Conservation (phyloP, 192 early-diverging fungal genomes). For the Mortierella alpina region DNA sequence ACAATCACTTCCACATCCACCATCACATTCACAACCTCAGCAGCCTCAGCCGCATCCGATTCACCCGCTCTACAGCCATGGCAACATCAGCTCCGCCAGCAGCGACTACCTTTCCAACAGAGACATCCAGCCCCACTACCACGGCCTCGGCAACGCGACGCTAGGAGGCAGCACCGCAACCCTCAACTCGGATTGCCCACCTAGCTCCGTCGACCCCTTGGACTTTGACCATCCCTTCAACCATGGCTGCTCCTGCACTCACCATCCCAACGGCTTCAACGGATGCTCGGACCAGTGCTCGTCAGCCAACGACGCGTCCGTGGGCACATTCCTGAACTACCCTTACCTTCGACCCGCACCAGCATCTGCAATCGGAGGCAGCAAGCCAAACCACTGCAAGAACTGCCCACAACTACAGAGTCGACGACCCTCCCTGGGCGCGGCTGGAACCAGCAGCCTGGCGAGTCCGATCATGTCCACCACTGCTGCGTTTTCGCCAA, state of each 20-base stretch:
- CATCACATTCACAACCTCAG: not conserved
- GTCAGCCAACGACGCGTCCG: slow-evolving; percentile 17
- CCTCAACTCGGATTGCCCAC: slow-evolving; percentile 8
- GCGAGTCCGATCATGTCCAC: not conserved
- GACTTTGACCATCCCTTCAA: slow-evolving; percentile 4
- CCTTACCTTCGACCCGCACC: slow-evolving; percentile 8
- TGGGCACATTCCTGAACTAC: slow-evolving; percentile 6
- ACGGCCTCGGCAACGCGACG: not conserved
- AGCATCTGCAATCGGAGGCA: slow-evolving; percentile 19
- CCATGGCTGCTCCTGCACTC: not conserved
- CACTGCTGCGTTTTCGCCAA: not conserved
- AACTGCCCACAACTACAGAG: slow-evolving; percentile 11
- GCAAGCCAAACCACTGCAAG: slow-evolving; percentile 4
- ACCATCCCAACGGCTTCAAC: slow-evolving; percentile 1
- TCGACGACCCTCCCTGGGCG: slow-evolving; percentile 12
- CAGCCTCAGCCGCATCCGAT: not conserved
- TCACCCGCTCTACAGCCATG: slow-evolving; percentile 19
- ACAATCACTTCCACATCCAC: not conserved
- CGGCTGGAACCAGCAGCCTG: not conserved
- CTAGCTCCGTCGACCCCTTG: slow-evolving; percentile 19
- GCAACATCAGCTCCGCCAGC: slow-evolving; percentile 2
- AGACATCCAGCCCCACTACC: not conserved
- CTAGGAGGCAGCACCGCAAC: slow-evolving; percentile 7
- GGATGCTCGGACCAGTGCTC: slow-evolving; percentile 12
- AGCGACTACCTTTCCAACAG: slow-evolving; percentile 20